A percentile compares a stretch with the other conserved stretches of the same genome.
phyloP scores from a whole-genome alignment of 768 basidiomycete genomes.

The Boletus rubroflammeus region DNA sequence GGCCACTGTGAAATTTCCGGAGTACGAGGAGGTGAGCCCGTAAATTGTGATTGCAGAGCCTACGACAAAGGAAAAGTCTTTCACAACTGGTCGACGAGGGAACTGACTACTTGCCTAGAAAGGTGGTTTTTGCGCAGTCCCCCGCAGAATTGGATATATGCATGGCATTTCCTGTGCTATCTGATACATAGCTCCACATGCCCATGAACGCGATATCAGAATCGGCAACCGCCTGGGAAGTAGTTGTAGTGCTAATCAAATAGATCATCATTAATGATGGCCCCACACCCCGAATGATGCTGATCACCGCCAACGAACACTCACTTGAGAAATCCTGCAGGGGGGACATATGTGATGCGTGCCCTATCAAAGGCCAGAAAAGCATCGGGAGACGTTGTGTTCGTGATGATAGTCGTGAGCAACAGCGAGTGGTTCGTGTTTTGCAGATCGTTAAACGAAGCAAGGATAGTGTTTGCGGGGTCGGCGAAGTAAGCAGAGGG shows the following conservation, averaged over 20 bases:
- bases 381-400: slow-evolving; percentile 30
- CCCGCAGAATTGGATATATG: slow-evolving; percentile 39
- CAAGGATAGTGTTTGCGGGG: slow-evolving; percentile 41
- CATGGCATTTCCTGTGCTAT: slow-evolving; percentile 26
- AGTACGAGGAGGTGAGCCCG: slow-evolving; percentile 55
- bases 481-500: slow-evolving; percentile 25
- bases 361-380: slow-evolving; percentile 58
- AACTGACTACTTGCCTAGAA: slow-evolving; percentile 42
- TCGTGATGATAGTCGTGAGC: slow-evolving; percentile 45
- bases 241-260: slow-evolving; percentile 34
- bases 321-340: slow-evolving; percentile 34
- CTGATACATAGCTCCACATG: slow-evolving; percentile 47
- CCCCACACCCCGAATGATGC: background rate
- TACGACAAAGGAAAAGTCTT: slow-evolving; percentile 24
- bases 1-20: slow-evolving; percentile 57
- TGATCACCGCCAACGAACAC: slow-evolving; percentile 16
- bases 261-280: slow-evolving; percentile 21
- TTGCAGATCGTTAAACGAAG: slow-evolving; percentile 43
- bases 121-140: slow-evolving; percentile 41
- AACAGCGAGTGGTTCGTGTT: slow-evolving; percentile 53
- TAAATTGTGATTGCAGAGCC: slow-evolving; percentile 59
- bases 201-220: slow-evolving; percentile 49
- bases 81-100: background rate
- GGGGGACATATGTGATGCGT: slow-evolving; percentile 41
- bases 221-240: slow-evolving; percentile 40